Base-by-base conservation (phyloP, 2,329 filamentous ascomycete species). In the Cytospora piceicola region DNA sequence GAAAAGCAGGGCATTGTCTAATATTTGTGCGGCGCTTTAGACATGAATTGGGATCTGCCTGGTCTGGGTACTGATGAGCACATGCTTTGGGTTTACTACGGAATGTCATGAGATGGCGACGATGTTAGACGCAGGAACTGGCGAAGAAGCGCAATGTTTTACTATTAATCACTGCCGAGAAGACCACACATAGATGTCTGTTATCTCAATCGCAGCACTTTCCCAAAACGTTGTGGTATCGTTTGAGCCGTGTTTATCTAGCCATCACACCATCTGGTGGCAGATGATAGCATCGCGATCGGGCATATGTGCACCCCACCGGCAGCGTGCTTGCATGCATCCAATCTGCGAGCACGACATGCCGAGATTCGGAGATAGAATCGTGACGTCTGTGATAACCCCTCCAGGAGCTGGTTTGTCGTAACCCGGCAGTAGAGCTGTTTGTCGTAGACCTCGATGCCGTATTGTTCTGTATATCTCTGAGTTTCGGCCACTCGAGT, bases 181-280 rank as follows among this genome's bases (percentile, higher is more conserved):
- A 5, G 2, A 3, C 24, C 7, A 24, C 22, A 3, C 14, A 20
- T n/a, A 11, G n/a, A 49, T 49, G 2, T 49, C 46, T 49, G 46
- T 7, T 22, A 7, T 49, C n/a, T 49, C 20, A 24, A 2, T 24
- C 22, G 15, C 24, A 49, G n/a, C 46, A 24, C 11, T 24, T 49
- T 9, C 14, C 46, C 46, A 49, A 12, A 14, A 49, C 24, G 42
- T 46, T 12, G 36, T 46, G 3, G 39, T 5, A 4, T 34, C 9
- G 32, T 32, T 20, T 12, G 7, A 27, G 42, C 27, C 22, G 36
- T 36, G 71, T 76, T 67, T 75, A 57, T 39, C 52, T 52, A 2
- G 39, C 36, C 12, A 63, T 57, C 61, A 63, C 61, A 63, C 61
- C 61, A 63, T 63, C 61, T 30, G 15, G 8, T n/a, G 34, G 42